These are phyloP conservation scores for Clarireedia hainanense DNA, from an alignment of 2,329 filamentous ascomycete species.

Conservation along the genomic window DNA sequence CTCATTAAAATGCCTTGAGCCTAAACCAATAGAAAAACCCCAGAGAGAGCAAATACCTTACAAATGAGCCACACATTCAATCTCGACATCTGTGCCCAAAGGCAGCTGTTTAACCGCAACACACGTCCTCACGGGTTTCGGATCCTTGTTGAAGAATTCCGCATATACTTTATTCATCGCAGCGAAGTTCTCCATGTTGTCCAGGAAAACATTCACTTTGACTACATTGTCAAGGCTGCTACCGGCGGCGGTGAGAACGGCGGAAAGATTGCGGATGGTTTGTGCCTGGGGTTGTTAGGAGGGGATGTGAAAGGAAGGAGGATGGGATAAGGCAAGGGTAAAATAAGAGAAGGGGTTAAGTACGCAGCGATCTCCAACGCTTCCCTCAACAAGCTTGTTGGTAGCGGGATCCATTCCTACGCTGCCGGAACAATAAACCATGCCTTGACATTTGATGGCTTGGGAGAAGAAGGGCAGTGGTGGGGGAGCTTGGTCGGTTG, in stretches of 20 bases:
- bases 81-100: conserved; percentile 43
- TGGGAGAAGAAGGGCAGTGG: conserved; percentile 51
- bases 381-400: conserved; percentile 46
- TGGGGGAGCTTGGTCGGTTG: conserved; percentile 33
- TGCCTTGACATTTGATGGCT: conserved; percentile 53
- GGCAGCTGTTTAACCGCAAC: conserved; percentile 45
- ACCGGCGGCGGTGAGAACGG: conserved; percentile 53
- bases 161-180: conserved; percentile 49
- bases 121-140: conserved; percentile 42
- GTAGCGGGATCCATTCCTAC: conserved; percentile 51
- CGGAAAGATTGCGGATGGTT: conserved; percentile 50
- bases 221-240: conserved; percentile 52
- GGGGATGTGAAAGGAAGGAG: neutral
- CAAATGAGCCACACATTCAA: conserved; percentile 41
- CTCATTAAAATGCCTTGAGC: neutral
- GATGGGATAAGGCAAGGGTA: neutral
- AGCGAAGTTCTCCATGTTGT: conserved; percentile 56
- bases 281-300: conserved; percentile 33
- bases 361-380: conserved; percentile 47
- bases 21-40: too few relatives aligned
- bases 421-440: conserved; percentile 64
- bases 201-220: conserved; percentile 61
- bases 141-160: conserved; percentile 38
- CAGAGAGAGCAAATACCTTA: conserved; percentile 15
- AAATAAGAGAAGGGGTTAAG: neutral